phyloP scores from a whole-genome alignment of 2,329 filamentous ascomycete species.

The Sporothrix luriei region DNA sequence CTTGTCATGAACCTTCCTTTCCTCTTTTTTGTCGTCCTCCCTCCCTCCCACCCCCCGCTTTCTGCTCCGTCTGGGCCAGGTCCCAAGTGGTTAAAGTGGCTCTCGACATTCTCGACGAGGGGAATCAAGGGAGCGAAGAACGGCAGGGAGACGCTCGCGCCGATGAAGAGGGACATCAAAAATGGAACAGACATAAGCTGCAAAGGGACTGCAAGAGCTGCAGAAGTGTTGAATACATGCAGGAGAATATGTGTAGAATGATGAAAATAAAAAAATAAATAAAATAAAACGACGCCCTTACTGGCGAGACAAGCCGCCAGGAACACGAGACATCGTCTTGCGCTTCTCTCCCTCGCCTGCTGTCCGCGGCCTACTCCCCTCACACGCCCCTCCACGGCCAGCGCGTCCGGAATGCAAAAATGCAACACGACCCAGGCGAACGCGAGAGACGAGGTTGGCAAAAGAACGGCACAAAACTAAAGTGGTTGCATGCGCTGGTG shows the following conservation, averaged over 20 bases:
- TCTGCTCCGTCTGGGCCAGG: neutral
- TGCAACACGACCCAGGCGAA: slow-evolving; percentile 21
- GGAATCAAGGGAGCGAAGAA: slow-evolving; percentile 21
- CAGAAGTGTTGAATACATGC: neutral
- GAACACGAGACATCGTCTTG: slow-evolving; percentile 24
- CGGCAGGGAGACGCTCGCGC: slow-evolving; percentile 17
- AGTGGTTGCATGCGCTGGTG: slow-evolving; percentile 10
- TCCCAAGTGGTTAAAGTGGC: slow-evolving; percentile 8
- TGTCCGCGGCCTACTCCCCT: neutral
- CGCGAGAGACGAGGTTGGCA: slow-evolving; percentile 19
- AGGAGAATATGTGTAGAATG: neutral
- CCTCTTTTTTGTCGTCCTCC: neutral
- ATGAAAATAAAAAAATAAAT: neutral
- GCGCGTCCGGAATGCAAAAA: slow-evolving; percentile 21
- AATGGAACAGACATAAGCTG: neutral
- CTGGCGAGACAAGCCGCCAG: slow-evolving; percentile 22
- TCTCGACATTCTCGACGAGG: slow-evolving; percentile 20
- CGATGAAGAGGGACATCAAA: neutral
- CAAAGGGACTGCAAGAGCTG: neutral
- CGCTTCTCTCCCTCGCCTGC: neutral
- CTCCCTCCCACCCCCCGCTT: neutral
- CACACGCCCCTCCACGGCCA: neutral
- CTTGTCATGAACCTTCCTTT: neutral
- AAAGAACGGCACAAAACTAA: neutral
- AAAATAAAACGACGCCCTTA: neutral